Evolutionary conservation across 164 flowering plant species (phyloP).

Genomic region (Malania oleifera): DNA sequence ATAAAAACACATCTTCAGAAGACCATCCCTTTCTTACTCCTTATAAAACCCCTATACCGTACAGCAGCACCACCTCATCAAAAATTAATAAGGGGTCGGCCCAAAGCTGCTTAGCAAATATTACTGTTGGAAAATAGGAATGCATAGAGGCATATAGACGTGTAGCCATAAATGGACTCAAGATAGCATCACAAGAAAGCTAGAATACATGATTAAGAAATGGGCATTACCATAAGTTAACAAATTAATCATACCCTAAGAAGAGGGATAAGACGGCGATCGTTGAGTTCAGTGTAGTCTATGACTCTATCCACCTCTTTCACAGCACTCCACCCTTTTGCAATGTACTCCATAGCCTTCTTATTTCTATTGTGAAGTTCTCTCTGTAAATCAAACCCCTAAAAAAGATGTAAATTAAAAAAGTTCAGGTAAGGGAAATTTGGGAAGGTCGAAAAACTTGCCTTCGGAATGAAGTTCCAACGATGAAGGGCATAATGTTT

Average conservation of each 20-base stretch:
- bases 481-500: conserved; percentile 3
- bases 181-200: background rate
- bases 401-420: background rate
- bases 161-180: too few relatives aligned
- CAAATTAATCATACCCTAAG: conserved; percentile 33
- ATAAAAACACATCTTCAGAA: too few relatives aligned
- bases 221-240: background rate
- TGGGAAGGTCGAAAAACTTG: background rate
- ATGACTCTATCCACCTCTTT: conserved; percentile 91
- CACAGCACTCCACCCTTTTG: conserved; percentile 84
- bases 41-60: too few relatives aligned
- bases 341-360: conserved; percentile 76
- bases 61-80: too few relatives aligned
- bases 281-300: conserved; percentile 66
- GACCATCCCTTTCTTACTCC: too few relatives aligned
- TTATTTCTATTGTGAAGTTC: conserved; percentile 78
- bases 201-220: background rate
- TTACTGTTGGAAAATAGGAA: too few relatives aligned
- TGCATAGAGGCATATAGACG: too few relatives aligned
- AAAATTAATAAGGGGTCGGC: too few relatives aligned
- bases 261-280: conserved; percentile 76
- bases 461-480: conserved; percentile 21
- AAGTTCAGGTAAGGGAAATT: background rate
- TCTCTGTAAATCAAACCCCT: conserved; percentile 35
- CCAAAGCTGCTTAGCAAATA: too few relatives aligned